phyloP scores from a whole-genome alignment of 768 basidiomycete species.

The Termitomyces sp. region DNA sequence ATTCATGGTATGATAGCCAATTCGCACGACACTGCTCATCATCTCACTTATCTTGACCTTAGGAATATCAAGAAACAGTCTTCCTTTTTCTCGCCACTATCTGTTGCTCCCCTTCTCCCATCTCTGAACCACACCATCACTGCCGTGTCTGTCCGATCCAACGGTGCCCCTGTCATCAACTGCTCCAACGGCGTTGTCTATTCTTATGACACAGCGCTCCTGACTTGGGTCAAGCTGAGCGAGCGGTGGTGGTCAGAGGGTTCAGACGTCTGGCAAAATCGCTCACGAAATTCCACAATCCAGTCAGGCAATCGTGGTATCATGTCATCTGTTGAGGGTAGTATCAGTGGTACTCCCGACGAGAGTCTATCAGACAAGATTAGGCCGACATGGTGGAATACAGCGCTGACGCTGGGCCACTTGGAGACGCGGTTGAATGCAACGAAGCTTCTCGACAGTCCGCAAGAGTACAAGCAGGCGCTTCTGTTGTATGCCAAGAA shows the following conservation, averaged over 20 bases:
- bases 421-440: constrained; percentile 82
- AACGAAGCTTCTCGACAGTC: constrained; percentile 72
- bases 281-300: constrained; percentile 46
- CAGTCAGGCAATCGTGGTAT: constrained; percentile 47
- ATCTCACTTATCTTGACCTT: constrained; percentile 5
- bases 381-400: constrained; percentile 77
- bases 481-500: constrained; percentile 77
- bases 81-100: constrained; percentile 64
- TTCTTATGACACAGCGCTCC: constrained; percentile 70
- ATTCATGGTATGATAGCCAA: constrained; percentile 60
- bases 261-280: constrained; percentile 80
- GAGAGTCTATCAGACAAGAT: constrained; percentile 39
- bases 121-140: constrained; percentile 62
- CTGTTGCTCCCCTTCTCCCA: constrained; percentile 58
- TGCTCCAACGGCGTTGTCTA: constrained; percentile 78
- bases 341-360: constrained; percentile 37
- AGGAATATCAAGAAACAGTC: constrained; percentile 77
- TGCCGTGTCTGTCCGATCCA: constrained; percentile 68
- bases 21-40: constrained; percentile 1
- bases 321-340: constrained; percentile 51
- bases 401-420: constrained; percentile 84
- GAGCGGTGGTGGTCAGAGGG: constrained; percentile 86
- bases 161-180: constrained; percentile 76
- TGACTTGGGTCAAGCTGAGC: constrained; percentile 71
- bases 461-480: constrained; percentile 79